Conservation (phyloP, 495 filamentous ascomycete genomes). For the Podospora tetraspora region DNA sequence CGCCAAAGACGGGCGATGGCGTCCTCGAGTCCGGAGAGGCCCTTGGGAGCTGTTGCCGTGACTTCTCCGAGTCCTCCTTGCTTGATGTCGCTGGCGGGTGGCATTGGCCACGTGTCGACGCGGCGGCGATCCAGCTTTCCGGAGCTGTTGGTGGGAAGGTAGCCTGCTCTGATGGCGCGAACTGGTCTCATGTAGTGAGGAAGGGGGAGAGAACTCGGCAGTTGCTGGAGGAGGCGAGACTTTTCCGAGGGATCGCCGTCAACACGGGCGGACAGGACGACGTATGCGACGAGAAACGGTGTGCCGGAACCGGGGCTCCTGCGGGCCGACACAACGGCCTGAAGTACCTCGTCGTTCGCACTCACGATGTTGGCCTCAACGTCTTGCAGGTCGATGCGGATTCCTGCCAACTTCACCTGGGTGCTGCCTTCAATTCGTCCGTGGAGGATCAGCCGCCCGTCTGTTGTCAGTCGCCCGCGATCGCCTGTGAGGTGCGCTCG, state of each 20-base stretch:
- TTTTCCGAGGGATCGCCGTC: not conserved
- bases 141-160: conserved; percentile 37
- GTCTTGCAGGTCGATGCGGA: conserved; percentile 50
- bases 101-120: conserved; percentile 34
- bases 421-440: conserved; percentile 43
- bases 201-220: conserved; percentile 27
- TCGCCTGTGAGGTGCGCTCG: conserved; percentile 43
- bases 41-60: not conserved
- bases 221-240: not conserved
- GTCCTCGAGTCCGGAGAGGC: not conserved
- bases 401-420: conserved; percentile 49
- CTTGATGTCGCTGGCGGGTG: not conserved
- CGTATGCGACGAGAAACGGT: conserved; percentile 35
- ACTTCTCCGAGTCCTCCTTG: not conserved
- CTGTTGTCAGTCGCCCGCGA: conserved; percentile 24
- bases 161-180: conserved; percentile 31
- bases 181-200: conserved; percentile 47
- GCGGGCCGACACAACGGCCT: conserved; percentile 34
- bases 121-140: conserved; percentile 41
- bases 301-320: conserved; percentile 9
- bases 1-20: conserved; percentile 7
- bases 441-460: conserved; percentile 37
- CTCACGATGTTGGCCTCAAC: conserved; percentile 37
- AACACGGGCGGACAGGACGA: conserved; percentile 14
- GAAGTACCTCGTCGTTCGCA: conserved; percentile 20